Base-by-base conservation (phyloP, 1,139 yeast species). In the Taiozyma onychis region DNA sequence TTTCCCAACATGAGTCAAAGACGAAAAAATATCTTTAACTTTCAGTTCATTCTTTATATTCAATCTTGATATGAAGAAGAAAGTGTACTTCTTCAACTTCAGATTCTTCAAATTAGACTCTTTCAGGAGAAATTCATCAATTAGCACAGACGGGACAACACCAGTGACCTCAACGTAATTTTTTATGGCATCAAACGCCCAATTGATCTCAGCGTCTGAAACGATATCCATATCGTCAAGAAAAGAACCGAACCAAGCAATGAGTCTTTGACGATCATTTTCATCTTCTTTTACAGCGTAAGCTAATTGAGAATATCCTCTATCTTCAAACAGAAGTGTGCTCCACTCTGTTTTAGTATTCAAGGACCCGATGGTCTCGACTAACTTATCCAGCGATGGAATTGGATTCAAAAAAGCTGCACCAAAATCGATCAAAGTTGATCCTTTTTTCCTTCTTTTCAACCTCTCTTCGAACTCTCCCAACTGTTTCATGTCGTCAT, bases 261-360 rank as follows among this genome's bases (percentile, higher is more conserved):
- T 51, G n/a, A 58, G 28, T 10, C 44, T 44, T 4, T 35, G 14
- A 4, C 3, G 5, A 35, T 35, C 39, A 35, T 18, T 35, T 18
- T 35, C 39, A 16, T 35, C 21, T 18, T 44, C 48, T 21, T 47
- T 53, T 27, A 55, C 6, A 2, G 46, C 44, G 18, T 50, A 44
- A 6, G 54, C n/a, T 3, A 56, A 26, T 2, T 48, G 34, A 11
- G 54, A 48, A 8, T 50, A 44, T 3, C 50, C 52, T 1, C 50
- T 32, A 11, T 32, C 14, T 13, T 55, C 56, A 28, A 39, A 9
- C 10, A 58, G 6, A 4, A 55, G 30, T 0, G 45, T 4, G 7
- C 49, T 45, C 54, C 55, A 57, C 47, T 60, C 62, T 27, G 50
- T 50, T 2, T 67, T 63, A 1, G 58, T 39, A 6, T 48, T 48